Evolutionary conservation across 305 asterid genomes (phyloP).

Genomic region (Fraxinus xanthoxyloides): DNA sequence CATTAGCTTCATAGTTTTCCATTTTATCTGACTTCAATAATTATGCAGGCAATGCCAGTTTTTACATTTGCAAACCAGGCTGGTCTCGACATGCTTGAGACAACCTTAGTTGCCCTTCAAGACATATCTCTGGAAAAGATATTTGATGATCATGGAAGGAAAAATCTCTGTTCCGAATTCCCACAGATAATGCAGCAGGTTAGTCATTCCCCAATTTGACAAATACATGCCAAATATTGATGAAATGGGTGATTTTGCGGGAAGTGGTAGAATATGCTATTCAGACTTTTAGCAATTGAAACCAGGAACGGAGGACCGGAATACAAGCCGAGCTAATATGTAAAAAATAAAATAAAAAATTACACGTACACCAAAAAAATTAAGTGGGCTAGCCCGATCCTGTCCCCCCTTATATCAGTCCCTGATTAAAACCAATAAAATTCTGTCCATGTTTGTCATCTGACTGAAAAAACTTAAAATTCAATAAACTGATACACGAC

Average conservation of each 20-base stretch:
- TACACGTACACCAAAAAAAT: background rate
- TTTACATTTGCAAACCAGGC: slow-evolving; percentile 96
- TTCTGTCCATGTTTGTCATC: background rate
- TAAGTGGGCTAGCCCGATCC: background rate
- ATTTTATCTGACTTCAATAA: background rate
- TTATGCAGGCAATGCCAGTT: slow-evolving; percentile 76
- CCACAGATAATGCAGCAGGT: slow-evolving; percentile 98
- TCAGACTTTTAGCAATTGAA: background rate
- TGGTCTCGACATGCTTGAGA: slow-evolving; percentile 97
- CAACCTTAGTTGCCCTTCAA: slow-evolving; percentile 91
- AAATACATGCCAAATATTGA: background rate
- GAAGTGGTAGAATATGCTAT: background rate
- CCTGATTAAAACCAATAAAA: background rate
- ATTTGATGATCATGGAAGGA: slow-evolving; percentile 89
- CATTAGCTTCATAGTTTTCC: background rate
- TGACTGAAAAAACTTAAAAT: background rate
- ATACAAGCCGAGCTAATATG: background rate
- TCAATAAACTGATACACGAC: background rate
- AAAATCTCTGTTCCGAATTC: slow-evolving; percentile 73
- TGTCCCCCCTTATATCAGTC: background rate
- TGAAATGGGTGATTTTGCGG: background rate
- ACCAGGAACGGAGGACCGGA: background rate
- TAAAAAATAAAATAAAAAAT: no score
- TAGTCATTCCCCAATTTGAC: background rate
- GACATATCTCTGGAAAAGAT: slow-evolving; percentile 88